Percentiles rank a stretch among this genome's conserved stretches.
These are phyloP conservation scores for Brassica incana DNA, from an alignment of 345 rosid genomes.

Conservation along the genomic window DNA sequence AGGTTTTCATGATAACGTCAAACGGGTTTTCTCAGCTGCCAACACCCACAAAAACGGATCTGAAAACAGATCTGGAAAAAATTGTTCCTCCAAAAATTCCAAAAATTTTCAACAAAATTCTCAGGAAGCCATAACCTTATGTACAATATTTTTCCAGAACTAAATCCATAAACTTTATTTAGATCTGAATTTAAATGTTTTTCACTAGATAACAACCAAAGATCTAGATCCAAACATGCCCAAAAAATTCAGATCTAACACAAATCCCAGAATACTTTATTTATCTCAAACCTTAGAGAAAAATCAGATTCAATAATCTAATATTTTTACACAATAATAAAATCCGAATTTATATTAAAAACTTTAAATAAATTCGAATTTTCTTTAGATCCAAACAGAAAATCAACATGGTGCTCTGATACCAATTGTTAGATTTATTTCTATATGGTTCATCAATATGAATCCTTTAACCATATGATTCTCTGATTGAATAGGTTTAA, in stretches of 20 bases:
- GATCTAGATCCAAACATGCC: not conserved
- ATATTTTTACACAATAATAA: not conserved
- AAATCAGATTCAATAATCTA: not conserved
- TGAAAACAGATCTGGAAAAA: not conserved
- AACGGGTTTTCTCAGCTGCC: not conserved
- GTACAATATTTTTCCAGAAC: not conserved
- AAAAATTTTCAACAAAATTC: not conserved
- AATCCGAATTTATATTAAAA: too few relatives aligned
- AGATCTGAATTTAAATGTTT: not conserved
- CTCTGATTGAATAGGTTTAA: not conserved
- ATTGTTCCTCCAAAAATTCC: not conserved
- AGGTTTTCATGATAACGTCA: not conserved
- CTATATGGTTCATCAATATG: not conserved
- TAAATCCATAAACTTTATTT: not conserved
- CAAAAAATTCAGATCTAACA: too few relatives aligned
- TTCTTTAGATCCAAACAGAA: not conserved
- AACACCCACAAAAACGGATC: not conserved
- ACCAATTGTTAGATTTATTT: not conserved
- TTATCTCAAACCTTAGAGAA: not conserved
- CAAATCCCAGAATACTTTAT: not conserved
- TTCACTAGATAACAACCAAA: not conserved
- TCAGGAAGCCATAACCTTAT: not conserved
- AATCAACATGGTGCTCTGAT: not conserved
- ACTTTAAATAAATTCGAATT: not conserved
- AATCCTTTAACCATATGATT: too few relatives aligned